A percentile compares a stretch with the other conserved stretches of the same genome.
Evolutionary conservation across 306 rosid species (phyloP).

Genomic region (Castanea crenata): DNA sequence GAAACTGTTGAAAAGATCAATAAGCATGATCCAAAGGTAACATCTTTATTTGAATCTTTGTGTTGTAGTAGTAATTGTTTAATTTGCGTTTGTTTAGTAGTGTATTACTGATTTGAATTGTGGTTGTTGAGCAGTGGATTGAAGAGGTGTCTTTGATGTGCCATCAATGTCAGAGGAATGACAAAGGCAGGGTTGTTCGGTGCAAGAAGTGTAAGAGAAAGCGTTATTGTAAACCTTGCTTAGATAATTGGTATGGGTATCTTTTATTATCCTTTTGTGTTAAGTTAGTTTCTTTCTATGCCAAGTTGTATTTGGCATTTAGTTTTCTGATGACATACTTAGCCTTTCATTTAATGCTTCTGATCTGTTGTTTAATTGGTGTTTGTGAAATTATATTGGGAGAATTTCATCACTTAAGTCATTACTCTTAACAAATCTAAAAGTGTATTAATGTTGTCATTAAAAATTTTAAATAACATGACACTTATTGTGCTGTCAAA

Average conservation of each 20-base stretch:
- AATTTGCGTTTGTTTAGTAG: background rate
- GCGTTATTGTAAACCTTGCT: conserved; percentile 60
- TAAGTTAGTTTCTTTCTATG: background rate
- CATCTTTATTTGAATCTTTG: background rate
- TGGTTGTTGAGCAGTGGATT: conserved; percentile 30
- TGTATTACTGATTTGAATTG: too few relatives aligned
- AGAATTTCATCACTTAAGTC: too few relatives aligned
- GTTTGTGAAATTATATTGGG: background rate
- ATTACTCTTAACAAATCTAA: too few relatives aligned
- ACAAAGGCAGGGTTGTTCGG: conserved; percentile 68
- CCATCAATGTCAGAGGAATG: conserved; percentile 92
- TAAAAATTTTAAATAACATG: too few relatives aligned
- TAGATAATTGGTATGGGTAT: conserved; percentile 44
- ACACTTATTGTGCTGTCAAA: too few relatives aligned
- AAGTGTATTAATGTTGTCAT: too few relatives aligned
- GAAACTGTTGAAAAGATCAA: background rate
- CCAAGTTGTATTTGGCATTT: background rate
- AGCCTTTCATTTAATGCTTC: too few relatives aligned
- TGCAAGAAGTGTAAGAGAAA: conserved; percentile 44
- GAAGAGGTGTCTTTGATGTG: conserved; percentile 60
- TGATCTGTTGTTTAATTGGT: background rate
- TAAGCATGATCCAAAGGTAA: background rate
- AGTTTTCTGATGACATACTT: too few relatives aligned
- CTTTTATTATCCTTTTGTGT: background rate
- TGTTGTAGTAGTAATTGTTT: background rate